Evolutionary conservation across 192 early-diverging fungal genomes (phyloP).

Genomic region (Radiomyces spectabilis): DNA sequence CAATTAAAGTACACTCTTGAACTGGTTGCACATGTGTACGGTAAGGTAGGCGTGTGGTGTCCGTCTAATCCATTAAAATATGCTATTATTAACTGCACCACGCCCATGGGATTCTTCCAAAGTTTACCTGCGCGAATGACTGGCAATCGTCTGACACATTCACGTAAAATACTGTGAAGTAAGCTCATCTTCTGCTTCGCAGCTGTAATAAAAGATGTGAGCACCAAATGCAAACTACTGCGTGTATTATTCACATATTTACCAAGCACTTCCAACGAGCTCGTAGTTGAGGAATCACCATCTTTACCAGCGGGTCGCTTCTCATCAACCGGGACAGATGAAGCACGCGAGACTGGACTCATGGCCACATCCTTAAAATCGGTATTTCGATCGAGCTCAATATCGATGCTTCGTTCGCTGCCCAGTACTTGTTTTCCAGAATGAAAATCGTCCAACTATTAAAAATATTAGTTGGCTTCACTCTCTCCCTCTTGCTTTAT

Average conservation of each 20-base stretch:
- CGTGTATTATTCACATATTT: too few species aligned
- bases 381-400: conserved; percentile 81
- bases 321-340: too few species aligned
- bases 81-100: too few species aligned
- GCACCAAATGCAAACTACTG: too few species aligned
- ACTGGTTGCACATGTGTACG: conserved; percentile 34
- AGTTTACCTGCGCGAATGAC: conserved; percentile 5
- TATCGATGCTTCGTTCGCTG: conserved; percentile 65
- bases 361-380: conserved; percentile 39
- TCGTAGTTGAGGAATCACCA: too few species aligned
- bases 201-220: too few species aligned
- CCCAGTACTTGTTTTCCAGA: conserved; percentile 67
- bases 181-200: conserved; percentile 12
- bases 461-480: too few species aligned
- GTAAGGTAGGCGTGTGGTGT: conserved; percentile 8
- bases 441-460: conserved; percentile 61
- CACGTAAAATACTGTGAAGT: conserved; percentile 6
- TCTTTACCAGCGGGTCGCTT: too few species aligned
- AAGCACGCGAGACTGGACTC: too few species aligned
- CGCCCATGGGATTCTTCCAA: too few species aligned
- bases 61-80: not conserved
- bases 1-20: conserved; percentile 29
- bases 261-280: too few species aligned
- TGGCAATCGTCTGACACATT: conserved; percentile 9
- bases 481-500: too few species aligned